phyloP scores from a whole-genome alignment of 176 grass and related monocot genomes.

The Carex myosuroides region DNA sequence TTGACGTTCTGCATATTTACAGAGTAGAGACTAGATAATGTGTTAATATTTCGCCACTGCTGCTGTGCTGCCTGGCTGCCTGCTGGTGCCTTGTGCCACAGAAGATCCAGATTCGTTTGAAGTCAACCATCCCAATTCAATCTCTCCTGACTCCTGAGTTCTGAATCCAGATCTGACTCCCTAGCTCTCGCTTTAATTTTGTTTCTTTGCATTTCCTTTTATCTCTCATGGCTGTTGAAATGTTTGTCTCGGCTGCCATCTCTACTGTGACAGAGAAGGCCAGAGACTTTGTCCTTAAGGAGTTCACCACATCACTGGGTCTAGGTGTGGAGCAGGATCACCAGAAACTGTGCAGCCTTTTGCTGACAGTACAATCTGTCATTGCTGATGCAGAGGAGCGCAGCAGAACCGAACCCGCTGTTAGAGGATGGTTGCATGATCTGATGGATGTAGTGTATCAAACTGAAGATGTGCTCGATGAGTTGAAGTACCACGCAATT shows the following conservation, averaged over 20 bases:
- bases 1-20: no score
- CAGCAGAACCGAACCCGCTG: not conserved
- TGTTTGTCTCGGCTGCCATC: not conserved
- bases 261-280: not conserved
- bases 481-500: not conserved
- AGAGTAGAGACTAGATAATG: no score
- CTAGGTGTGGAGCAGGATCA: not conserved
- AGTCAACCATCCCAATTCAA: no score
- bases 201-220: no score
- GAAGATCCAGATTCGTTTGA: no score
- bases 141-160: no score
- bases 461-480: not conserved
- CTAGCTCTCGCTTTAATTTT: no score
- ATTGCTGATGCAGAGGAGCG: not conserved
- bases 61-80: no score
- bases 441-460: not conserved
- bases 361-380: not conserved
- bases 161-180: no score
- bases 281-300: not conserved
- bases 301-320: not conserved
- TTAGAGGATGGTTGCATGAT: not conserved
- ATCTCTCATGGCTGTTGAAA: not conserved
- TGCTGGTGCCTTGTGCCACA: no score
- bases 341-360: not conserved
- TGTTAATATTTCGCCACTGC: no score